Conservation (phyloP, 2,329 filamentous ascomycete species). For the Diaporthe batatas region DNA sequence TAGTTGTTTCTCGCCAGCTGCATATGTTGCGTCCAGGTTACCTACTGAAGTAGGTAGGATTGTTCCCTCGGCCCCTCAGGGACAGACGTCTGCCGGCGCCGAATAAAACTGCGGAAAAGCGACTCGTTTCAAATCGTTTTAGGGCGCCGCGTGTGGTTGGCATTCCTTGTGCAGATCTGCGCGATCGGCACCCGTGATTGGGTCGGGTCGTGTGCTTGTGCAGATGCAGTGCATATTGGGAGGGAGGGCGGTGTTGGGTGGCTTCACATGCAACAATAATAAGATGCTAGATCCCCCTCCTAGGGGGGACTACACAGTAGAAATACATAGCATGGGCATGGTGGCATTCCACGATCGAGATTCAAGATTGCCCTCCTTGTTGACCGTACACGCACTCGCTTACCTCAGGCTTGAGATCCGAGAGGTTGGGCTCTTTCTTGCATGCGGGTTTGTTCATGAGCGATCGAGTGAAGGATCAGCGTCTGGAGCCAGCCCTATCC, state of each 20-base stretch:
- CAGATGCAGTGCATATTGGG: not conserved
- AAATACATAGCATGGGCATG: not conserved
- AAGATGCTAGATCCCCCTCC: not conserved
- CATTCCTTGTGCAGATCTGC: conserved; percentile 25
- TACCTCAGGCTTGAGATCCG: not conserved
- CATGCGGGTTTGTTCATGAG: not conserved
- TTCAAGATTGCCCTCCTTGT: not conserved
- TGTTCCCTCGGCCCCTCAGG: not conserved
- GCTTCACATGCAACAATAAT: conserved; percentile 24
- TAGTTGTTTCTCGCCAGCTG: not conserved
- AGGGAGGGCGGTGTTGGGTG: not conserved
- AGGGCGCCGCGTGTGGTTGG: conserved; percentile 6
- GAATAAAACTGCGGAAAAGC: conserved; percentile 12
- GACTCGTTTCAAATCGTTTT: conserved; percentile 26
- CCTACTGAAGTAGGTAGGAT: too few relatives aligned
- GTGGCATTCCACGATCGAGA: conserved; percentile 5
- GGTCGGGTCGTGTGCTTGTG: conserved; percentile 15
- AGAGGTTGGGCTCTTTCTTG: not conserved
- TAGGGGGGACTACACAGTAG: not conserved
- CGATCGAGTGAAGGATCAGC: not conserved
- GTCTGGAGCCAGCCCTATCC: conserved; percentile 15
- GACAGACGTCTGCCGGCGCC: not conserved
- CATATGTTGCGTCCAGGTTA: not conserved
- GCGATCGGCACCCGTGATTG: conserved; percentile 29
- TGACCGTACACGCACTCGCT: not conserved